Evolutionary conservation across 2,329 filamentous ascomycete genomes (phyloP).

Genomic region (Lecanicillium sp.): DNA sequence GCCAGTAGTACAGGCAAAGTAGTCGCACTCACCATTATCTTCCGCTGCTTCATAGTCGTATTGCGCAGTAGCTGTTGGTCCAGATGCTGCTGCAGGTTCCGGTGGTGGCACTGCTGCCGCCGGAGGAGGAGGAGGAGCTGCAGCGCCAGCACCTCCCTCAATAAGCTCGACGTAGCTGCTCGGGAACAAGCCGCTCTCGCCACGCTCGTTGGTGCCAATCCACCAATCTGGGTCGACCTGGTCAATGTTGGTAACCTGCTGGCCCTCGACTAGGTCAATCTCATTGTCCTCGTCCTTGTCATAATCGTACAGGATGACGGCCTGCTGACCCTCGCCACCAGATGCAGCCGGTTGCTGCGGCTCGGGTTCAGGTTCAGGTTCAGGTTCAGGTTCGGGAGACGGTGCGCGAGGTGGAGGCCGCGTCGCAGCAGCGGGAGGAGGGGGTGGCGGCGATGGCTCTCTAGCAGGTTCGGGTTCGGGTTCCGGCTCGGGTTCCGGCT

Average conservation of each 20-base stretch:
- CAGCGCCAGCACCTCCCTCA: conserved; percentile 37
- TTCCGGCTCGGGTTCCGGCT: conserved; percentile 7
- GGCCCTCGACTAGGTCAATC: conserved; percentile 80
- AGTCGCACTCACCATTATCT: conserved; percentile 60
- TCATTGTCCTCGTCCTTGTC: conserved; percentile 98
- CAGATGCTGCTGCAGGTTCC: conserved; percentile 22
- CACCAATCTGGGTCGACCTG: conserved; percentile 99
- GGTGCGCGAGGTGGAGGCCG: conserved; percentile 1
- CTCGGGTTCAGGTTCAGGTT: conserved; percentile 6
- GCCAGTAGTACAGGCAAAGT: not conserved
- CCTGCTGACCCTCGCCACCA: conserved; percentile 53
- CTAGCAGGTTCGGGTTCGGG: conserved; percentile 1
- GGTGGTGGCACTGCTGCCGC: conserved; percentile 22
- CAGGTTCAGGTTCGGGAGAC: conserved; percentile 2
- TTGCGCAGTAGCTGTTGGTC: conserved; percentile 66
- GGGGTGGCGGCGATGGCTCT: conserved; percentile 3
- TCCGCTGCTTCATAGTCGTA: conserved; percentile 98
- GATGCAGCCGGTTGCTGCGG: conserved; percentile 22
- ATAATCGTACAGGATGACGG: conserved; percentile 86
- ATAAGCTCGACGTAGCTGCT: conserved; percentile 93
- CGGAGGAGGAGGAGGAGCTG: conserved; percentile 23
- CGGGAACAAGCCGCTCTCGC: conserved; percentile 86
- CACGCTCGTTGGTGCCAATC: conserved; percentile 82
- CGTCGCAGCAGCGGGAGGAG: not conserved
- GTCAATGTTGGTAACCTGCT: conserved; percentile 83